Conservation (phyloP, 768 basidiomycete genomes). For the Tulasnella sp. region DNA sequence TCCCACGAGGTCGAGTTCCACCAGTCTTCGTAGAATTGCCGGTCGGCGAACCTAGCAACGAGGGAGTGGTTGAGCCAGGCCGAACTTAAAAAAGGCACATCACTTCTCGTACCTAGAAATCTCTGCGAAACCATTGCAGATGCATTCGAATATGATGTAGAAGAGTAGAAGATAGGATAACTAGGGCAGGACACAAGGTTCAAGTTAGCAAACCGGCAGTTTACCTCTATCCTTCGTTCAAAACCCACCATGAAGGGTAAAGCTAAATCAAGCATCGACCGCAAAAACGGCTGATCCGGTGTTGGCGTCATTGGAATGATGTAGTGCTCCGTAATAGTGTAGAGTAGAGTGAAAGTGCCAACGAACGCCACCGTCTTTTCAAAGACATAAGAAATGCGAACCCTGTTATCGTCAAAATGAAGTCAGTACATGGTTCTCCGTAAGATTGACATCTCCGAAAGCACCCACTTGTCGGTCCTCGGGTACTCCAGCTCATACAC, state of each 20-base stretch:
- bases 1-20: constrained; percentile 45
- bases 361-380: constrained; percentile 77
- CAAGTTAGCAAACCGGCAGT: background rate
- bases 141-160: constrained; percentile 88
- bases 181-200: constrained; percentile 26
- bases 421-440: background rate
- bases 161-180: constrained; percentile 79
- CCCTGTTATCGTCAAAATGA: constrained; percentile 24
- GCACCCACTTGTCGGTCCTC: constrained; percentile 64
- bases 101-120: constrained; percentile 55
- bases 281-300: constrained; percentile 60
- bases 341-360: constrained; percentile 80
- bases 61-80: background rate
- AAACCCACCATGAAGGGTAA: constrained; percentile 70
- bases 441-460: background rate
- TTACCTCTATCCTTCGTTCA: background rate
- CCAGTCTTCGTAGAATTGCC: constrained; percentile 98
- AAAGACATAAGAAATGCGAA: constrained; percentile 65
- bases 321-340: constrained; percentile 78
- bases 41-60: constrained; percentile 75
- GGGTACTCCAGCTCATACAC: constrained; percentile 98
- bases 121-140: constrained; percentile 94
- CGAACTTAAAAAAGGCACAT: background rate
- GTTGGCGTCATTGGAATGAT: constrained; percentile 76
- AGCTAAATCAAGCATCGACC: constrained; percentile 74